phyloP scores from a whole-genome alignment of 2,329 filamentous ascomycete genomes.

The Ophiocordyceps polyrhachis-furcata region DNA sequence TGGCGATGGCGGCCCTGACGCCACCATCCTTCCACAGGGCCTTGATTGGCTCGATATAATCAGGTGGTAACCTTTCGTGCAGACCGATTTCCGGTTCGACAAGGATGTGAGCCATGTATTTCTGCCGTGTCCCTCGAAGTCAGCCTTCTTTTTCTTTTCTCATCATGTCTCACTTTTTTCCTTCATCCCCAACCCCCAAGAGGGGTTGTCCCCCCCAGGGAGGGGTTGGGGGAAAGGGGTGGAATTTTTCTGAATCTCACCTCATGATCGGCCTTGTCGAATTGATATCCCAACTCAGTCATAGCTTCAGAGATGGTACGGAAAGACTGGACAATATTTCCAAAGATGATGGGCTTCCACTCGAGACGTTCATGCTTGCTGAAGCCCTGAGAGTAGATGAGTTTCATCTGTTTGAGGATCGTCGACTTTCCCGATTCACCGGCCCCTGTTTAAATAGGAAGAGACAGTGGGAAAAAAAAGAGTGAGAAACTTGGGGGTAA shows the following conservation, averaged over 20 bases:
- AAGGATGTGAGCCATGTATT: conserved; percentile 58
- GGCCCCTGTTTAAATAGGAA: background rate
- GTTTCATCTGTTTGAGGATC: conserved; percentile 42
- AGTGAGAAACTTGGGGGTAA: too few species aligned
- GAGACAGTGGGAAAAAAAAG: too few species aligned
- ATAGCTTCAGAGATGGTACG: conserved; percentile 82
- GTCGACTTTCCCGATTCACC: conserved; percentile 5
- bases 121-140: conserved; percentile 25
- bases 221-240: too few species aligned
- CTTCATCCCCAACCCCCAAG: too few species aligned
- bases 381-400: conserved; percentile 90
- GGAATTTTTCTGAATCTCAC: conserved; percentile 28
- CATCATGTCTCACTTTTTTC: too few species aligned
- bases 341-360: conserved; percentile 90
- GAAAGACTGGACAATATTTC: conserved; percentile 84
- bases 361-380: conserved; percentile 76
- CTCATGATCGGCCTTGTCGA: conserved; percentile 62
- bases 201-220: too few species aligned
- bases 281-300: conserved; percentile 64
- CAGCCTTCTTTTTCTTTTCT: background rate
- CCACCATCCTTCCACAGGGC: conserved; percentile 68
- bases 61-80: conserved; percentile 60
- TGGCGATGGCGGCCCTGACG: conserved; percentile 71
- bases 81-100: conserved; percentile 67
- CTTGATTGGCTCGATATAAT: conserved; percentile 68